These are phyloP conservation scores for Euptelea pleiosperma DNA, from an alignment of 164 flowering plant genomes.

Conservation along the genomic window DNA sequence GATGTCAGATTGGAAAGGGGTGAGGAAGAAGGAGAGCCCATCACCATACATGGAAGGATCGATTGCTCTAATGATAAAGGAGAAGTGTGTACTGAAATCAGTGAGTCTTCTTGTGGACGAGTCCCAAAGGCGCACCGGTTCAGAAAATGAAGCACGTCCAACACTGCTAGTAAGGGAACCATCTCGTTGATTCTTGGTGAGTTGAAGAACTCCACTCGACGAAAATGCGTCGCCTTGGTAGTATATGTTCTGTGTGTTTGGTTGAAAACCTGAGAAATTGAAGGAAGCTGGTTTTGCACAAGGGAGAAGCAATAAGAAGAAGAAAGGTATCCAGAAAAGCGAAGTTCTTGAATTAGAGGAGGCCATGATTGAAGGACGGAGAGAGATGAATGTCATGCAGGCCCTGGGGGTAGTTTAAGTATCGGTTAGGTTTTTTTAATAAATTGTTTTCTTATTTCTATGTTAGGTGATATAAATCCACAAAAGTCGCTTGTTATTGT, in stretches of 20 bases:
- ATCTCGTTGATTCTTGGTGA: slow-evolving; percentile 23
- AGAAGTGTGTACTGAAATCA: slow-evolving; percentile 48
- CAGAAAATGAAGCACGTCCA: slow-evolving; percentile 31
- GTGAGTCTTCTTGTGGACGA: slow-evolving; percentile 21
- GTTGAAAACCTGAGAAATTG: slow-evolving; percentile 23
- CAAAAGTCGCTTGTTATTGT: no score
- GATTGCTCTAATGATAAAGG: slow-evolving; percentile 31
- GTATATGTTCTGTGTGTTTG: slow-evolving; percentile 1
- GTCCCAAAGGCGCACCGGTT: slow-evolving; percentile 43
- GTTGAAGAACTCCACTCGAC: slow-evolving; percentile 16
- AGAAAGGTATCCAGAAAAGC: slow-evolving; percentile 1
- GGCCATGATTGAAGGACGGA: slow-evolving; percentile 15
- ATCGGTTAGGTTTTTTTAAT: no score
- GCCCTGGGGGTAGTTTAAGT: not conserved
- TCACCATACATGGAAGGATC: slow-evolving; percentile 18
- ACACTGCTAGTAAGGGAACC: slow-evolving; percentile 7
- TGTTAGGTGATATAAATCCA: not conserved
- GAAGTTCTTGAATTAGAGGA: not conserved
- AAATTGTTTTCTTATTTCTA: not conserved
- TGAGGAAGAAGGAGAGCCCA: slow-evolving; percentile 60
- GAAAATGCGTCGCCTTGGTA: slow-evolving; percentile 17
- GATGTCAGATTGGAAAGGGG: slow-evolving; percentile 24
- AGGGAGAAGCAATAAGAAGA: slow-evolving; percentile 13
- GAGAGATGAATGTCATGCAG: not conserved
- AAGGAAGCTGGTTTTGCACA: slow-evolving; percentile 19